phyloP scores from a whole-genome alignment of 352 stramenopile genomes.

The Aphanomyces stellatus region DNA sequence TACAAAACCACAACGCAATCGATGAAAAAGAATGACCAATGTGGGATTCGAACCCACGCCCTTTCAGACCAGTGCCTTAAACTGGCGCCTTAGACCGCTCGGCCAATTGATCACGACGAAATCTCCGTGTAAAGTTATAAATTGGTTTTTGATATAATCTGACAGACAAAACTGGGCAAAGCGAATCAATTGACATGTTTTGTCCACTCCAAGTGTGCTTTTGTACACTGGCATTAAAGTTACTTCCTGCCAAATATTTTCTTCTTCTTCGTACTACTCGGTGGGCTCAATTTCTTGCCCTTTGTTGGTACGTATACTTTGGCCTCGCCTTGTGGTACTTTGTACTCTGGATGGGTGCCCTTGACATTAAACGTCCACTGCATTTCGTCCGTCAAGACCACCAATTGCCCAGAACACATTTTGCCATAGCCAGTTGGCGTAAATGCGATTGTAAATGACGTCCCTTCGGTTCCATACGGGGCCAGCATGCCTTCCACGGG shows the following conservation, averaged over 20 bases:
- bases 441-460: conserved; percentile 84
- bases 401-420: conserved; percentile 76
- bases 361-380: conserved; percentile 91
- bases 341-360: conserved; percentile 70
- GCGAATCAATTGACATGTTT: no score
- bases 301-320: conserved; percentile 1
- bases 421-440: conserved; percentile 88
- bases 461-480: conserved; percentile 62
- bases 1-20: background rate
- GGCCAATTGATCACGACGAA: background rate
- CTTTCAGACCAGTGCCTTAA: no score
- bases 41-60: background rate
- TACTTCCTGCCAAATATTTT: background rate
- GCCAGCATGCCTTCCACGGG: conserved; percentile 64
- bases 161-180: no score
- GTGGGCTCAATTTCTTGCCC: conserved; percentile 14
- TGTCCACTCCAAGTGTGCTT: no score
- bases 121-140: background rate
- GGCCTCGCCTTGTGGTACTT: conserved; percentile 15
- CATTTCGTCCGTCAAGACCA: conserved; percentile 87
- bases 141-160: background rate
- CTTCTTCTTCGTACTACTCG: conserved; percentile 6
- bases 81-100: background rate
- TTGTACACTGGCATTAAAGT: no score
- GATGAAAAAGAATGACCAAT: background rate